Evolutionary conservation across 179 eudicot genomes (phyloP), one percentile per base, ranked within the genome.

Genomic region (Pouteria campechiana): DNA sequence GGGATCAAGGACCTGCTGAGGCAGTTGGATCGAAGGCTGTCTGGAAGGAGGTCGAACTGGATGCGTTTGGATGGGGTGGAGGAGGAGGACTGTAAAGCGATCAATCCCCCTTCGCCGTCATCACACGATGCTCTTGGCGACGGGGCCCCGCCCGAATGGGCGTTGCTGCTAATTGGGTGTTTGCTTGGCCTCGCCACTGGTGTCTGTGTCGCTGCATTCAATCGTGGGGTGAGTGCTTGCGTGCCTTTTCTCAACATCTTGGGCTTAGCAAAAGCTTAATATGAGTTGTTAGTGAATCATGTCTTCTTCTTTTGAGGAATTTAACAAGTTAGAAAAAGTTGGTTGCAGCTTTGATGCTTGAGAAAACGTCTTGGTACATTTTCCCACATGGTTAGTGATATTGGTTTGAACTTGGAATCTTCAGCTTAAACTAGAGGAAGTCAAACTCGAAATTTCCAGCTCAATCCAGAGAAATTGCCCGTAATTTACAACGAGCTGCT

Each of bases 181-280:
- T 85, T 88, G 32, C 88, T 88, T 2, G 97, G 97, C 35, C 84
- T 88, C 19, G 94, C 94, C 16, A 84, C 94, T 8, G 97, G 97
- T 19, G 78, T 88, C 38, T 84, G 84, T 48, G 94, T 88, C 10
- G 94, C 92, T 2, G 80, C 69, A 30, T 88, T 88, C 52, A 80
- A 88, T 44, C 85, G 83, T 7, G 92, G 78, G 68, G 94, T 87
- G 43, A 53, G 68, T 59, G 31, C 2, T 30, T 49, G 25, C 4
- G 18, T 24, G 1, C 6, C 22, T 55, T 17, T 0, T 17, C 4
- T 20, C n/a, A n/a, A n/a, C n/a, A n/a, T n/a, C 15, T 44, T 7
- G 6, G 11, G 44, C 11, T 41, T 24, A 23, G 19, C 2, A 43
- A n/a, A n/a, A n/a, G n/a, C n/a, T n/a, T n/a, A n/a, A n/a, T n/a